A percentile compares a stretch with the other conserved stretches of the same genome.
Conservation (phyloP, 257 asterid genomes). For the Ligustrum vulgare region DNA sequence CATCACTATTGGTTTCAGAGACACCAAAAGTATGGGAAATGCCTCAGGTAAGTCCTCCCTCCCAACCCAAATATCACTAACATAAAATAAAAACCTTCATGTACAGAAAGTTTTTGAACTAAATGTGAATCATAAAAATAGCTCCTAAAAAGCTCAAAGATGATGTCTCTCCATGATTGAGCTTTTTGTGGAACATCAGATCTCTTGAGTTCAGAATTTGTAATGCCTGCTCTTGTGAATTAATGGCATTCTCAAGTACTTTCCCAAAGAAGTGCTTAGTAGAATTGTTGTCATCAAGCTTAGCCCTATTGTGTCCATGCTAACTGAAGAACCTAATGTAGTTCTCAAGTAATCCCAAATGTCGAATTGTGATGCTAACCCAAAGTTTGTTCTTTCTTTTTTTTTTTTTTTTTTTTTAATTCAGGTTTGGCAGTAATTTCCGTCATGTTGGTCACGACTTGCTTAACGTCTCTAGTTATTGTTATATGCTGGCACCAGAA, state of each 20-base stretch:
- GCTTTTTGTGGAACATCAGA: too few relatives aligned
- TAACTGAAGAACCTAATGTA: neutral
- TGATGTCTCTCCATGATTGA: too few relatives aligned
- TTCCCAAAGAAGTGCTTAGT: too few relatives aligned
- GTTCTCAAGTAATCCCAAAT: neutral
- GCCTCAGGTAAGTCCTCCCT: conserved; percentile 62
- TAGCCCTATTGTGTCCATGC: neutral
- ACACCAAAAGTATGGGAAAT: conserved; percentile 68
- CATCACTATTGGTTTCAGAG: conserved; percentile 78
- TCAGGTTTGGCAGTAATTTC: conserved; percentile 88
- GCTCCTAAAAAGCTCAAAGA: too few relatives aligned
- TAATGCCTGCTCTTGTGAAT: neutral
- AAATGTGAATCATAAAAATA: neutral
- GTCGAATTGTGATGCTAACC: neutral
- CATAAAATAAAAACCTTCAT: neutral
- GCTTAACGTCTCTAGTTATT: conserved; percentile 83
- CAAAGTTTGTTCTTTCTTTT: neutral
- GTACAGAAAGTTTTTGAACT: neutral
- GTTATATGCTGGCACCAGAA: conserved; percentile 82
- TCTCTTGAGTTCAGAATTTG: neutral
- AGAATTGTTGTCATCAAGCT: too few relatives aligned
- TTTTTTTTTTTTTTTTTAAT: neutral
- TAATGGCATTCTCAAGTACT: too few relatives aligned
- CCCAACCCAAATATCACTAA: neutral
- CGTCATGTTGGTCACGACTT: conserved; percentile 88